Percentiles rank a stretch among this genome's conserved stretches.
Conservation (phyloP, 345 rosid species). For the Populus simonii region DNA sequence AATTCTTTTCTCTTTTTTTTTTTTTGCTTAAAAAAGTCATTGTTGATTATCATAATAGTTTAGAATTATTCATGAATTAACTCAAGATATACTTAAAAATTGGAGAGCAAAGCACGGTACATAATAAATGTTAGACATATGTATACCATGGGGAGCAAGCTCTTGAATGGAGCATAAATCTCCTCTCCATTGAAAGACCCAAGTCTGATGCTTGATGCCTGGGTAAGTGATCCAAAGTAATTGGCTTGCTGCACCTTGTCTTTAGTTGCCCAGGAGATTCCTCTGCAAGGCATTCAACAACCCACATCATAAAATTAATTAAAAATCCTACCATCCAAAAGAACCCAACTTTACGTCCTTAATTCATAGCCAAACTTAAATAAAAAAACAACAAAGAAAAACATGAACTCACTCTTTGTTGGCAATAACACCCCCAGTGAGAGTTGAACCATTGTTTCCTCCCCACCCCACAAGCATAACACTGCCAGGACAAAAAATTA, state of each 20-base stretch:
- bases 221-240: constrained; percentile 93
- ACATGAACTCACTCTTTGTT: constrained; percentile 71
- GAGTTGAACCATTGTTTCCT: constrained; percentile 91
- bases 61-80: not conserved
- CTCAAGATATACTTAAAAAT: not conserved
- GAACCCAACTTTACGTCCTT: not conserved
- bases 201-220: constrained; percentile 83
- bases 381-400: not conserved
- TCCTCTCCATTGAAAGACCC: constrained; percentile 98
- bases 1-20: not conserved
- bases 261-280: constrained; percentile 98
- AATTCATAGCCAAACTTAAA: not conserved
- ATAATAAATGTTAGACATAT: not conserved
- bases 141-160: constrained; percentile 88
- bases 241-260: constrained; percentile 97
- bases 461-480: constrained; percentile 99
- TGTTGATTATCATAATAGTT: not conserved
- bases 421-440: constrained; percentile 84
- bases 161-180: constrained; percentile 96
- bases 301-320: constrained; percentile 6
- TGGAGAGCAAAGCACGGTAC: not conserved
- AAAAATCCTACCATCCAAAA: not conserved
- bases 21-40: not conserved
- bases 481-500: constrained; percentile 32
- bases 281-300: constrained; percentile 38